Evolutionary conservation across 2,329 filamentous ascomycete genomes (phyloP).

Genomic region (Ceratocystis eucalypticola): DNA sequence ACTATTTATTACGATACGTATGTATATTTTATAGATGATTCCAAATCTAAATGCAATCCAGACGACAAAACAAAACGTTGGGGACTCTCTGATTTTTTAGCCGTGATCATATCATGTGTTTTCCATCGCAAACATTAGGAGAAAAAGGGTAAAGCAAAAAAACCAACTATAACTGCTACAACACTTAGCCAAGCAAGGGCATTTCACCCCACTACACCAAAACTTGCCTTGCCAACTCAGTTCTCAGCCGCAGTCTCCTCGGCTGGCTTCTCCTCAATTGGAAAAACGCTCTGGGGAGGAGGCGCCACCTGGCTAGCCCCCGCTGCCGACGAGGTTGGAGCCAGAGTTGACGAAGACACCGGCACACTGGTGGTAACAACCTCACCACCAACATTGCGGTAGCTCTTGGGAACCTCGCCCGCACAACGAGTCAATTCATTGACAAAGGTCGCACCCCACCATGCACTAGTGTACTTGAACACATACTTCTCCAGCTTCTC

Average conservation of each 20-base stretch:
- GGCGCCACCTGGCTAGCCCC: not conserved
- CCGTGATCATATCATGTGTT: not conserved
- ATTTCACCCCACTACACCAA: not conserved
- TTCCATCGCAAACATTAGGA: not conserved
- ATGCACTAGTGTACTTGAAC: constrained; percentile 92
- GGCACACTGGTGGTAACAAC: constrained; percentile 16
- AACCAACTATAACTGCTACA: constrained; percentile 3
- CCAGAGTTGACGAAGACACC: constrained; percentile 14
- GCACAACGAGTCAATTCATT: constrained; percentile 55
- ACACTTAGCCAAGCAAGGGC: not conserved
- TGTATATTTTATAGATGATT: not conserved
- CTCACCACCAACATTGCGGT: constrained; percentile 30
- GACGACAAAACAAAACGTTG: not conserved
- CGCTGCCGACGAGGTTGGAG: not conserved
- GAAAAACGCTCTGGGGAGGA: not conserved
- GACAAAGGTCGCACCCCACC: constrained; percentile 93
- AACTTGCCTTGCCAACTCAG: not conserved
- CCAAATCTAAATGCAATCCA: not conserved
- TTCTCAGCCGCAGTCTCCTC: constrained; percentile 7
- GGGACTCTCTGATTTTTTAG: not conserved
- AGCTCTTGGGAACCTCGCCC: constrained; percentile 30
- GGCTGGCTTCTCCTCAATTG: constrained; percentile 17
- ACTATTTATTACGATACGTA: not conserved
- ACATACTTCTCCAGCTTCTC: constrained; percentile 89
- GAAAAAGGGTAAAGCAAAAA: not conserved